A percentile compares a stretch with the other conserved stretches of the same genome.
These are phyloP conservation scores for Podila epigama DNA, from an alignment of 192 early-diverging fungal species.

Conservation along the genomic window DNA sequence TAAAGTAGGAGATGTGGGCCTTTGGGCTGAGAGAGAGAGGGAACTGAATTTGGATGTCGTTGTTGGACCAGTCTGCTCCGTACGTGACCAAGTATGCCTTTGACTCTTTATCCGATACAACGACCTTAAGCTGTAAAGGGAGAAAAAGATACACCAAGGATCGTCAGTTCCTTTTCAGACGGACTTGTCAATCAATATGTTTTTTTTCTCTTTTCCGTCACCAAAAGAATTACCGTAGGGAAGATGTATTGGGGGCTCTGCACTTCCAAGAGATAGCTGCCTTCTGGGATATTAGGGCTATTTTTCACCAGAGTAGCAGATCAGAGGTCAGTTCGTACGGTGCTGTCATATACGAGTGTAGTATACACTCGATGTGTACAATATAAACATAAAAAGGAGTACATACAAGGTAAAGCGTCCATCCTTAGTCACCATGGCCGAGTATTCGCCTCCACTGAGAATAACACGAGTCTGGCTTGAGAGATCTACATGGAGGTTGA, in stretches of 20 bases:
- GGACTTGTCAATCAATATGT: neutral
- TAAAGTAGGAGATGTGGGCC: constrained; percentile 54
- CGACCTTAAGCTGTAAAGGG: constrained; percentile 54
- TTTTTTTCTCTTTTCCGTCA: neutral
- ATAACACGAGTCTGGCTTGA: constrained; percentile 43
- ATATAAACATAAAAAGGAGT: neutral
- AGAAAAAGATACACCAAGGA: neutral
- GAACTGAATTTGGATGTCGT: constrained; percentile 49
- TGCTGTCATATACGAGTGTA: too few species aligned
- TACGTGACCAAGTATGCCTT: constrained; percentile 45
- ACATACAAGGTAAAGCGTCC: constrained; percentile 58
- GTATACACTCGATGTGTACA: too few species aligned
- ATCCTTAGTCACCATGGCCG: constrained; percentile 50
- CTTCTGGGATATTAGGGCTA: constrained; percentile 55
- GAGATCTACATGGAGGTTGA: constrained; percentile 25
- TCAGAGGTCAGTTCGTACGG: neutral
- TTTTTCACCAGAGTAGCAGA: neutral
- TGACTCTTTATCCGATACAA: constrained; percentile 47
- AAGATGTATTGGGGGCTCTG: constrained; percentile 59
- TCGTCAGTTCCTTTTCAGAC: neutral
- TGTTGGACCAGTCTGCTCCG: constrained; percentile 58
- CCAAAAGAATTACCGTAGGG: constrained; percentile 53
- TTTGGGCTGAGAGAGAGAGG: constrained; percentile 56
- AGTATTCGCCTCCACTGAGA: constrained; percentile 56
- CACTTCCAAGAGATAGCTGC: constrained; percentile 62